These are phyloP conservation scores for Thalia dealbata DNA, from an alignment of 176 grass and related monocot species.

Conservation along the genomic window DNA sequence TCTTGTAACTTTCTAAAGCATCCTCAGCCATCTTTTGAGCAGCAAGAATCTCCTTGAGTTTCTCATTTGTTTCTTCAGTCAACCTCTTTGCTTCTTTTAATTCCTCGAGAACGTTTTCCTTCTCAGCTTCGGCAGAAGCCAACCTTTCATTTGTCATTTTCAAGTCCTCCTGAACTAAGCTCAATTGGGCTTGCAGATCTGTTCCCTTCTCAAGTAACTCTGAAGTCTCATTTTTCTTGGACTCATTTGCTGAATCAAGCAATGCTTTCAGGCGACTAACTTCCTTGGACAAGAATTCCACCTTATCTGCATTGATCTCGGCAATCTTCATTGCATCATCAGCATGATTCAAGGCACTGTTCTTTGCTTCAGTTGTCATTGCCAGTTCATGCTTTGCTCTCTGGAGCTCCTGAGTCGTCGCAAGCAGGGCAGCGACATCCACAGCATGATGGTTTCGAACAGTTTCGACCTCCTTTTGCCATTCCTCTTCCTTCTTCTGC, in stretches of 20 bases:
- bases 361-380: conserved; percentile 28
- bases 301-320: conserved; percentile 32
- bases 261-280: conserved; percentile 29
- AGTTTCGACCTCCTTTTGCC: conserved; percentile 34
- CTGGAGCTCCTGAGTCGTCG: conserved; percentile 44
- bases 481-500: conserved; percentile 43
- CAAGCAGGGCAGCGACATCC: conserved; percentile 30
- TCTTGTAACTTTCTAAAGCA: conserved; percentile 26
- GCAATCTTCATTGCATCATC: conserved; percentile 34
- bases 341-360: conserved; percentile 24
- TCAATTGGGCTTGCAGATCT: conserved; percentile 39
- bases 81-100: conserved; percentile 45
- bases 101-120: conserved; percentile 37
- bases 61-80: conserved; percentile 50
- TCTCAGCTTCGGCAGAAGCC: conserved; percentile 54
- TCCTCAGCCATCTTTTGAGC: conserved; percentile 34
- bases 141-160: conserved; percentile 48
- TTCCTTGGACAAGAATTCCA: conserved; percentile 27
- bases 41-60: conserved; percentile 39
- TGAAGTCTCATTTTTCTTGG: conserved; percentile 28
- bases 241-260: conserved; percentile 32
- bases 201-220: conserved; percentile 19
- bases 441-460: conserved; percentile 40
- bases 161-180: conserved; percentile 38
- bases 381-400: conserved; percentile 37